These are phyloP conservation scores for Eleusine coracana DNA, from an alignment of 176 grass and related monocot genomes.

Conservation along the genomic window DNA sequence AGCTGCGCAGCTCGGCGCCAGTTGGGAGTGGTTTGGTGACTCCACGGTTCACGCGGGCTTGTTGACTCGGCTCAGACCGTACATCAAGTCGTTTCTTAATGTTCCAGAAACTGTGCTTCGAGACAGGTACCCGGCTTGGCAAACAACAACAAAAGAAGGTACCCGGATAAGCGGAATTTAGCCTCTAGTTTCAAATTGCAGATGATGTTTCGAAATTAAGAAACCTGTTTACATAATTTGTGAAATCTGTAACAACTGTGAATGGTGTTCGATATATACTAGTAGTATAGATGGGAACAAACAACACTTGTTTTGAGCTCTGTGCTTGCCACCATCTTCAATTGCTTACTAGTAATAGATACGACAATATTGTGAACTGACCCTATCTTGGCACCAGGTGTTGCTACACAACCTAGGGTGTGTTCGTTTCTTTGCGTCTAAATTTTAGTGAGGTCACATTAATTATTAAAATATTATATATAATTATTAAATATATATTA, in stretches of 20 bases:
- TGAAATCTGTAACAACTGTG: not conserved
- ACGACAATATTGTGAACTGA: too few relatives aligned
- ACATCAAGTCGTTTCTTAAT: conserved; percentile 37
- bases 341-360: too few relatives aligned
- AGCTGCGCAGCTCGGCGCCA: conserved; percentile 36
- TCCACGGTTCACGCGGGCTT: conserved; percentile 42
- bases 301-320: not conserved
- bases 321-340: not conserved
- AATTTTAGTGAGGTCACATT: too few relatives aligned
- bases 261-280: not conserved
- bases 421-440: too few relatives aligned
- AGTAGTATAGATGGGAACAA: not conserved
- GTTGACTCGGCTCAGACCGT: conserved; percentile 34
- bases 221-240: not conserved
- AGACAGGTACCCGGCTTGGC: not conserved
- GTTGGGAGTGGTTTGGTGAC: conserved; percentile 30
- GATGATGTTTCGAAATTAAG: not conserved
- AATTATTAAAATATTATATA: too few relatives aligned
- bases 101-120: not conserved
- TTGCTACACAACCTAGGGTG: too few relatives aligned
- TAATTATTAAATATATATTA: too few relatives aligned
- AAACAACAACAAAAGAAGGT: too few relatives aligned
- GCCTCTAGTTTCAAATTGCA: not conserved
- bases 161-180: not conserved
- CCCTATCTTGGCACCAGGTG: too few relatives aligned